These are phyloP conservation scores for Boletellus deceptivus DNA, from an alignment of 1,284 basidiomycete species.

Conservation along the genomic window DNA sequence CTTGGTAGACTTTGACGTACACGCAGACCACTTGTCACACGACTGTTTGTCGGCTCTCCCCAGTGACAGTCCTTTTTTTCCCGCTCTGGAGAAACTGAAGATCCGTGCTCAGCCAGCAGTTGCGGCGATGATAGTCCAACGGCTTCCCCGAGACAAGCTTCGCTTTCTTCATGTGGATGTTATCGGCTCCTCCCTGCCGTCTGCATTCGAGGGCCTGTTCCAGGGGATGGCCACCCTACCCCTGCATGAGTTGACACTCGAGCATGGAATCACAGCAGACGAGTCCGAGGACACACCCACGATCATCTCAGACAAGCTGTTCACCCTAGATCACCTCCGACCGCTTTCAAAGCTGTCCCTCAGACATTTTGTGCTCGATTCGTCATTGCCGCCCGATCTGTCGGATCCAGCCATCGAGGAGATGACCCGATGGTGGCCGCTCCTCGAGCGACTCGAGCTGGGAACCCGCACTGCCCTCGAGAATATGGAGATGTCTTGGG, in stretches of 20 bases:
- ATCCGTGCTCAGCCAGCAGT: slow-evolving; percentile 43
- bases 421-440: slow-evolving; percentile 46
- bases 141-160: slow-evolving; percentile 35
- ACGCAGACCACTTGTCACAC: slow-evolving; percentile 43
- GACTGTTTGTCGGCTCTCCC: slow-evolving; percentile 29
- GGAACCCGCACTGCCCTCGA: slow-evolving; percentile 34
- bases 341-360: slow-evolving; percentile 32
- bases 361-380: slow-evolving; percentile 41
- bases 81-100: slow-evolving; percentile 42
- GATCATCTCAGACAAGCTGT: slow-evolving; percentile 8
- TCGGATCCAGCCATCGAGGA: slow-evolving; percentile 42
- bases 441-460: slow-evolving; percentile 44
- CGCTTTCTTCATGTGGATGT: slow-evolving; percentile 43
- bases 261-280: slow-evolving; percentile 40
- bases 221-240: slow-evolving; percentile 34
- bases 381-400: slow-evolving; percentile 39
- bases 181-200: slow-evolving; percentile 26
- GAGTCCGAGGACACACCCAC: slow-evolving; percentile 18
- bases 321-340: slow-evolving; percentile 24
- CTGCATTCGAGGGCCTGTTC: slow-evolving; percentile 42
- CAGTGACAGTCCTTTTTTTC: slow-evolving; percentile 33
- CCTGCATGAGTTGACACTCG: slow-evolving; percentile 43
- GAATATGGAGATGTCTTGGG: slow-evolving; percentile 23
- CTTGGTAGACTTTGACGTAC: slow-evolving; percentile 47
- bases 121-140: slow-evolving; percentile 38